These are phyloP conservation scores for Phytophthora pseudosyringae DNA, from an alignment of 352 stramenopile genomes.

Conservation along the genomic window DNA sequence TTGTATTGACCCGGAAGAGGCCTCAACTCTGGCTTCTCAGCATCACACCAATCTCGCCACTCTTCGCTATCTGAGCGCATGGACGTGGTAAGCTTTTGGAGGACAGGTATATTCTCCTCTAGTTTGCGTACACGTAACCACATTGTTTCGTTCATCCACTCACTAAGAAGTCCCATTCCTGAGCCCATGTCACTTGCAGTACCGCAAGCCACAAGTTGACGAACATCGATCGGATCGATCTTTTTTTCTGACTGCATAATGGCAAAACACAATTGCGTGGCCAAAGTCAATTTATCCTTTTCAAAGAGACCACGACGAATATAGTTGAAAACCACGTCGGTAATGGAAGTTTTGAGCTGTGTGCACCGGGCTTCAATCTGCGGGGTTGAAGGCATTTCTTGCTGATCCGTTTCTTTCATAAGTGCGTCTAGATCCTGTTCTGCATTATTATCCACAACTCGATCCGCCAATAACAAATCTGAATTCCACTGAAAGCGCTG, in stretches of 20 bases:
- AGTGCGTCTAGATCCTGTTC: slow-evolving; percentile 72
- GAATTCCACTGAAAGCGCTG: slow-evolving; percentile 90
- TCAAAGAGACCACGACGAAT: slow-evolving; percentile 94
- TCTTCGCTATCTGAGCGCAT: slow-evolving; percentile 97
- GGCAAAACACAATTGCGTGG: slow-evolving; percentile 92
- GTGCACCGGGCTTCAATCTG: slow-evolving; percentile 64
- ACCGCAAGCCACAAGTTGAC: slow-evolving; percentile 79
- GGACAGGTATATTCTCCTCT: slow-evolving; percentile 81
- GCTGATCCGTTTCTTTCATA: slow-evolving; percentile 70
- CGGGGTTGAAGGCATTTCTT: slow-evolving; percentile 57
- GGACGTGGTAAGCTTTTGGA: slow-evolving; percentile 93
- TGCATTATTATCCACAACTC: slow-evolving; percentile 50
- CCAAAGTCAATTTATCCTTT: slow-evolving; percentile 93
- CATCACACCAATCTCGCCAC: slow-evolving; percentile 95
- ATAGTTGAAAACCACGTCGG: slow-evolving; percentile 95
- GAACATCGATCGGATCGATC: slow-evolving; percentile 58
- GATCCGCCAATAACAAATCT: slow-evolving; percentile 79
- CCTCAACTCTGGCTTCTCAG: slow-evolving; percentile 89
- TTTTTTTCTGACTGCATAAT: slow-evolving; percentile 86
- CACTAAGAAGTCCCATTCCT: slow-evolving; percentile 91
- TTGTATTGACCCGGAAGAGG: slow-evolving; percentile 91
- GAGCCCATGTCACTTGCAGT: slow-evolving; percentile 48
- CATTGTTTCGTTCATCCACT: slow-evolving; percentile 90
- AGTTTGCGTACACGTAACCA: slow-evolving; percentile 94
- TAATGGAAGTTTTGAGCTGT: slow-evolving; percentile 73